These are phyloP conservation scores for Boletus rubroflammeus DNA, from an alignment of 768 basidiomycete genomes.

Conservation along the genomic window DNA sequence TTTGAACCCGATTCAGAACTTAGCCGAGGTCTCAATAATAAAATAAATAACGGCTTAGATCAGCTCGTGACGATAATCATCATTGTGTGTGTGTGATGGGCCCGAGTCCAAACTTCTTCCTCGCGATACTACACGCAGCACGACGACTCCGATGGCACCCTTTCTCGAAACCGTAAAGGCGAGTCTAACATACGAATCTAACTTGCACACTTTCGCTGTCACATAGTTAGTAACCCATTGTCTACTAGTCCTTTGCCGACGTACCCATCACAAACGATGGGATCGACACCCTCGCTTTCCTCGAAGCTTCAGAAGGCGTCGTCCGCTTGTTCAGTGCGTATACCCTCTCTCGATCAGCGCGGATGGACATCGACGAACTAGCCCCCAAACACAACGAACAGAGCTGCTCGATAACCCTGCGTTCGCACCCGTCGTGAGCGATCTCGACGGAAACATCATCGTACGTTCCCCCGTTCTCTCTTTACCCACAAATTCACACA, in stretches of 20 bases:
- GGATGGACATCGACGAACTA: background rate
- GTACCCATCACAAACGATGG: constrained; percentile 84
- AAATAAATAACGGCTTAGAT: background rate
- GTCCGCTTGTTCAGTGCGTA: constrained; percentile 84
- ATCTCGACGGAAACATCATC: constrained; percentile 87
- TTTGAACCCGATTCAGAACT: background rate
- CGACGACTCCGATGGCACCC: constrained; percentile 60
- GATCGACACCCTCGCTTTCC: constrained; percentile 83
- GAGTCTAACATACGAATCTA: constrained; percentile 8
- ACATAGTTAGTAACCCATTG: too few relatives aligned
- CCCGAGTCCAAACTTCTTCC: too few relatives aligned
- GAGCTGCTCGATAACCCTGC: constrained; percentile 40
- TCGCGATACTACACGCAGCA: too few relatives aligned
- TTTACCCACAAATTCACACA: background rate
- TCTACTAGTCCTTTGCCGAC: constrained; percentile 95
- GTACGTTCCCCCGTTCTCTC: constrained; percentile 42
- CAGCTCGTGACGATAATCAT: background rate
- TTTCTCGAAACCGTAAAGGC: constrained; percentile 73
- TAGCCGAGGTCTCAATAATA: background rate
- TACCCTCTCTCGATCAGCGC: background rate
- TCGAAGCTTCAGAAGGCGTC: constrained; percentile 85
- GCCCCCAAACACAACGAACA: constrained; percentile 1
- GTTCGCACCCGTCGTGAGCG: constrained; percentile 78
- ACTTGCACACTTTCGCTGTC: background rate
- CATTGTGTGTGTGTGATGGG: too few relatives aligned